phyloP scores from a whole-genome alignment of 345 rosid species.

The Salix exigua region DNA sequence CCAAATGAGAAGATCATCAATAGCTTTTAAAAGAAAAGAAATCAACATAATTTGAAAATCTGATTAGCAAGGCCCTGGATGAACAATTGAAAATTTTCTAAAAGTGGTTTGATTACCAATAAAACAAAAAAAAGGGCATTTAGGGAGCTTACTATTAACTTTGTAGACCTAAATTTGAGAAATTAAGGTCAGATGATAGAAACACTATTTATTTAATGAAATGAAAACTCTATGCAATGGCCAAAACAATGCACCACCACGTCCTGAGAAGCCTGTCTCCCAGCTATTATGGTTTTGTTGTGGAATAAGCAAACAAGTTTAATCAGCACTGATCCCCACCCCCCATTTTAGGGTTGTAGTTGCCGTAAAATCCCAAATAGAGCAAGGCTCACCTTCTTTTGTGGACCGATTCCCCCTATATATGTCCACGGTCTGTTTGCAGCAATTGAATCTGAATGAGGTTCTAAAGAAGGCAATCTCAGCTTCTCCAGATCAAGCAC shows the following conservation, averaged over 20 bases:
- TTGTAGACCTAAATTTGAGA: not conserved
- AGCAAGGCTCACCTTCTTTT: constrained; percentile 52
- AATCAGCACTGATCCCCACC: too few species aligned
- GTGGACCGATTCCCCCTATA: constrained; percentile 44
- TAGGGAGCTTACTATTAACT: not conserved
- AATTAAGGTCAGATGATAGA: not conserved
- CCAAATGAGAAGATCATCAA: not conserved
- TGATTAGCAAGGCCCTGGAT: not conserved
- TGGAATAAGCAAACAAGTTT: too few species aligned
- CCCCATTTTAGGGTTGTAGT: not conserved
- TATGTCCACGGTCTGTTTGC: constrained; percentile 61
- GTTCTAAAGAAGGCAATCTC: constrained; percentile 66
- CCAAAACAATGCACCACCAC: not conserved
- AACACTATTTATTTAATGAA: not conserved
- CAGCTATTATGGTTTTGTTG: too few species aligned
- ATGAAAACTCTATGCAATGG: not conserved
- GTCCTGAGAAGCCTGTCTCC: too few species aligned
- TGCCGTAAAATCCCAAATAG: not conserved
- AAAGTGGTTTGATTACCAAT: not conserved
- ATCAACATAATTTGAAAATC: not conserved
- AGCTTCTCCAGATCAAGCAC: constrained; percentile 71
- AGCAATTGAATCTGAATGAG: constrained; percentile 44
- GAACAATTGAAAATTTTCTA: not conserved
- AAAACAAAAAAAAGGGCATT: not conserved
- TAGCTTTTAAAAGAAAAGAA: not conserved